Percentiles rank a stretch among this genome's conserved stretches.
Evolutionary conservation across 371 early-diverging fungal genomes (phyloP).

Genomic region (Rhizopus stolonifer): DNA sequence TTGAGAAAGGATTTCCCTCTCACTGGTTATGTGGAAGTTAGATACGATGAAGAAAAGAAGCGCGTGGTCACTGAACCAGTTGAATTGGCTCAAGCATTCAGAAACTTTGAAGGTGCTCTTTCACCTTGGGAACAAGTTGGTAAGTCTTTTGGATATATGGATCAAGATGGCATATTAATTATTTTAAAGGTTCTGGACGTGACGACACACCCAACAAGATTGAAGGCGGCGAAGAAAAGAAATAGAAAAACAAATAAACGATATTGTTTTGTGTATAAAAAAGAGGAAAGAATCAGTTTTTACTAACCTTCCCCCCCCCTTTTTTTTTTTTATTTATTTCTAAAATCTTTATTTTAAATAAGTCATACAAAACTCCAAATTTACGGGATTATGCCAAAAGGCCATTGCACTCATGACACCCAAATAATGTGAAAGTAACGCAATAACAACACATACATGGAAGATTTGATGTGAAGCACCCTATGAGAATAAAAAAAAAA

Average conservation of each 20-base stretch:
- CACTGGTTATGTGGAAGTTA: slow-evolving; percentile 93
- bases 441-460: slow-evolving; percentile 82
- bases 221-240: slow-evolving; percentile 35
- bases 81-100: slow-evolving; percentile 95
- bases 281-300: slow-evolving; percentile 61
- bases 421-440: slow-evolving; percentile 73
- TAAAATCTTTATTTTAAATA: too few relatives aligned
- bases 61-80: slow-evolving; percentile 94
- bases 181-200: slow-evolving; percentile 40
- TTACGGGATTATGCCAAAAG: slow-evolving; percentile 44
- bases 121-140: slow-evolving; percentile 91
- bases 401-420: slow-evolving; percentile 73
- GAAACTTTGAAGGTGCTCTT: slow-evolving; percentile 86
- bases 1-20: slow-evolving; percentile 98
- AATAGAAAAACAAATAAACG: slow-evolving; percentile 24
- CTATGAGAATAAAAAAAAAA: too few relatives aligned
- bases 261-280: background rate
- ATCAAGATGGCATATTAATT: background rate
- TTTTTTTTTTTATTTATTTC: too few relatives aligned
- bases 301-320: too few relatives aligned
- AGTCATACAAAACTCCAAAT: slow-evolving; percentile 11
- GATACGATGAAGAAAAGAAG: slow-evolving; percentile 97
- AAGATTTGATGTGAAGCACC: slow-evolving; percentile 90
- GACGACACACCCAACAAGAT: slow-evolving; percentile 50
- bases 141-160: slow-evolving; percentile 11